Percentiles rank a stretch among this genome's conserved stretches.
Conservation (phyloP, 345 rosid species). For the Clarkia xantiana region DNA sequence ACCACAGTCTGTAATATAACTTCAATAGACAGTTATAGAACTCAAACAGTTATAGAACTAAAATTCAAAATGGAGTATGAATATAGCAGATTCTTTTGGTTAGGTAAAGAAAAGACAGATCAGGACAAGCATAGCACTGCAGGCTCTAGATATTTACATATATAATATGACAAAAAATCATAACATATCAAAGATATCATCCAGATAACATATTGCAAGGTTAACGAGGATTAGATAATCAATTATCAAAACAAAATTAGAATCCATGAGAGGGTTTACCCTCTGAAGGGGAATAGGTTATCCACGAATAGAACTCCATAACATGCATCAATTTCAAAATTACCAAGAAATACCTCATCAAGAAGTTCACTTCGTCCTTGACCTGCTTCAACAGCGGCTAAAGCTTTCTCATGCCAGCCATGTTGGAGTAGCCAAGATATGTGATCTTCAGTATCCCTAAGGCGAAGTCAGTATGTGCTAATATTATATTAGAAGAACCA, state of each 20-base stretch:
- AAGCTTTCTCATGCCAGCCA: constrained; percentile 95
- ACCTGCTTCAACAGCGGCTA: constrained; percentile 95
- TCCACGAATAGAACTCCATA: background rate
- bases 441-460: constrained; percentile 97
- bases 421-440: constrained; percentile 98
- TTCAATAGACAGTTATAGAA: background rate
- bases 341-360: constrained; percentile 56
- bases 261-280: too few relatives aligned
- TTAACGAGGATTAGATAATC: too few relatives aligned
- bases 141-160: too few relatives aligned
- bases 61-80: background rate
- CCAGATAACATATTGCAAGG: too few relatives aligned
- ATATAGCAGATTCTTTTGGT: too few relatives aligned
- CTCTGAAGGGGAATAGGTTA: too few relatives aligned
- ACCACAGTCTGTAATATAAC: background rate
- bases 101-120: too few relatives aligned
- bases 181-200: too few relatives aligned
- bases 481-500: too few relatives aligned
- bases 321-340: background rate
- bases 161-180: too few relatives aligned
- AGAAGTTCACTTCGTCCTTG: constrained; percentile 87
- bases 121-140: too few relatives aligned
- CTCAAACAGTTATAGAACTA: background rate
- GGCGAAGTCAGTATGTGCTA: constrained; percentile 1
- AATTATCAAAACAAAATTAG: too few relatives aligned